A percentile compares a stretch with the other conserved stretches of the same genome.
Evolutionary conservation across 108 stramenopile genomes (phyloP).

Genomic region (Poteriospumella lacustris): DNA sequence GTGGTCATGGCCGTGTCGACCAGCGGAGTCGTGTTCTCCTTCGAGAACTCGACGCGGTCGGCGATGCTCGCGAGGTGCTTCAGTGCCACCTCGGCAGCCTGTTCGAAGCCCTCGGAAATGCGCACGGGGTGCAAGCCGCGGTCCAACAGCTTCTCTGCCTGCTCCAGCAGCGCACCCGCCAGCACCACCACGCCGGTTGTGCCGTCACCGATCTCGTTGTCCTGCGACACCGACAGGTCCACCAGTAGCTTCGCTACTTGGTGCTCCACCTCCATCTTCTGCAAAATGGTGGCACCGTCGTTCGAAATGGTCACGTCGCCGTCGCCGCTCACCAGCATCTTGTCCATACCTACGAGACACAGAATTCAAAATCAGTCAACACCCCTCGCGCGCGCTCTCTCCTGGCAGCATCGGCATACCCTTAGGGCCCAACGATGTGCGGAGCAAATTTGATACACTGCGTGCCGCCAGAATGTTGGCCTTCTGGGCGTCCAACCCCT

Average conservation of each 20-base stretch:
- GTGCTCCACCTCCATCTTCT: slow-evolving; percentile 87
- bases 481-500: slow-evolving; percentile 89
- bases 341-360: slow-evolving; percentile 90
- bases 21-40: slow-evolving; percentile 71
- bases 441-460: slow-evolving; percentile 79
- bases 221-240: slow-evolving; percentile 86
- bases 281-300: slow-evolving; percentile 97
- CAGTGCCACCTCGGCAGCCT: slow-evolving; percentile 84
- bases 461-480: slow-evolving; percentile 95
- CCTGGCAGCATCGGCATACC: slow-evolving; percentile 16
- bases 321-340: slow-evolving; percentile 92
- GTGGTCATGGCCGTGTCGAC: slow-evolving; percentile 92
- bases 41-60: slow-evolving; percentile 74
- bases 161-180: slow-evolving; percentile 91
- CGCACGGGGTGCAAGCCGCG: slow-evolving; percentile 93
- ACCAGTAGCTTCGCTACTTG: slow-evolving; percentile 94
- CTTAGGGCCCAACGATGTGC: slow-evolving; percentile 93
- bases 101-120: slow-evolving; percentile 93
- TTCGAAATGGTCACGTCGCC: slow-evolving; percentile 99
- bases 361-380: no score
- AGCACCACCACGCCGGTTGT: slow-evolving; percentile 98
- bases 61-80: slow-evolving; percentile 72
- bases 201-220: slow-evolving; percentile 99
- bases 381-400: no score
- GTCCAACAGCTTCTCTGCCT: slow-evolving; percentile 84